phyloP scores from a whole-genome alignment of 1,284 basidiomycete species.

The Boletus albobrunnescens region DNA sequence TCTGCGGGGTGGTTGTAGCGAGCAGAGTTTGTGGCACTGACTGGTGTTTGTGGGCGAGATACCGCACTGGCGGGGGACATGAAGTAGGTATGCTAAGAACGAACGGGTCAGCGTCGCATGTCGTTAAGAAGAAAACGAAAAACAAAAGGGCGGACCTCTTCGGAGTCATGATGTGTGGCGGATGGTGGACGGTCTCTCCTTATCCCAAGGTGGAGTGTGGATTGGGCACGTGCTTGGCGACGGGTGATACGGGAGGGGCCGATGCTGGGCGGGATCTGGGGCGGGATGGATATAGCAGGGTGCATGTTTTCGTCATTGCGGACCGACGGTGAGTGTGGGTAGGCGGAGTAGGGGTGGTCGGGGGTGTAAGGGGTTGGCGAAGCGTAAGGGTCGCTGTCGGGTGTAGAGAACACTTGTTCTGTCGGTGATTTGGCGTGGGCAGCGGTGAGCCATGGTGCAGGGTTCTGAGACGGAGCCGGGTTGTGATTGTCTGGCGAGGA shows the following conservation, averaged over 20 bases:
- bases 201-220: constrained; percentile 36
- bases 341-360: constrained; percentile 31
- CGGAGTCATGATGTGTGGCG: constrained; percentile 25
- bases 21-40: constrained; percentile 29
- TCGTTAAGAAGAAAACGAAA: background rate
- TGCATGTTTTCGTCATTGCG: constrained; percentile 32
- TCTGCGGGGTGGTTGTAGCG: constrained; percentile 29
- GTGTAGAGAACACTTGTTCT: constrained; percentile 35
- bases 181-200: constrained; percentile 27
- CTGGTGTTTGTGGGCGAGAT: constrained; percentile 45
- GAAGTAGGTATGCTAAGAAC: constrained; percentile 32
- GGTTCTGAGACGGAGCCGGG: constrained; percentile 11
- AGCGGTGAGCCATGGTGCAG: constrained; percentile 26
- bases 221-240: constrained; percentile 40
- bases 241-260: constrained; percentile 54
- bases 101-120: constrained; percentile 11
- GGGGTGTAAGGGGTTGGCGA: constrained; percentile 35
- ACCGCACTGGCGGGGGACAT: constrained; percentile 31
- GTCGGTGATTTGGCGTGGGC: constrained; percentile 23
- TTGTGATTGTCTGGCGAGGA: constrained; percentile 30
- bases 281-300: constrained; percentile 24
- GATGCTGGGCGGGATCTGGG: constrained; percentile 50
- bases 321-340: constrained; percentile 30
- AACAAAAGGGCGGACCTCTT: constrained; percentile 33
- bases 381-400: constrained; percentile 37